A percentile compares a stretch with the other conserved stretches of the same genome.
These are phyloP conservation scores for Solanum arcanum DNA, from an alignment of 257 asterid species.

Conservation along the genomic window DNA sequence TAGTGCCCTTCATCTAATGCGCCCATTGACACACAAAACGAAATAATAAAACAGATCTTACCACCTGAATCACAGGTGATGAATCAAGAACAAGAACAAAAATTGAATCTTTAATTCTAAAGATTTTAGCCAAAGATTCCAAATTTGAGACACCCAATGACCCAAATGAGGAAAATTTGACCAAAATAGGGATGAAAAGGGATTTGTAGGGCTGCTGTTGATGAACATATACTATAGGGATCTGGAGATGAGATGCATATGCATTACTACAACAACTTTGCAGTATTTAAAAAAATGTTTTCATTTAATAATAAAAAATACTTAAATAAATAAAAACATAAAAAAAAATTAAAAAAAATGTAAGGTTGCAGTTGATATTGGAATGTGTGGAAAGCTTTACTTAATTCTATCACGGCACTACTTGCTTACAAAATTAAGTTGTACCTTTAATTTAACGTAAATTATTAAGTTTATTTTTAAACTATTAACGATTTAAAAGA, in stretches of 20 bases:
- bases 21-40: slow-evolving; percentile 46
- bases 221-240: background rate
- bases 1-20: slow-evolving; percentile 76
- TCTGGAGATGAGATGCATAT: slow-evolving; percentile 1
- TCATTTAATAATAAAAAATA: background rate
- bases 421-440: background rate
- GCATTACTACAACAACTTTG: slow-evolving; percentile 11
- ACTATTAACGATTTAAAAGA: too few relatives aligned
- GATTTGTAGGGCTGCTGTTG: slow-evolving; percentile 13
- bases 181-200: background rate
- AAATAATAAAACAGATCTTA: background rate
- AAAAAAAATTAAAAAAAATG: background rate
- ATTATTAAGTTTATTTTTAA: too few relatives aligned
- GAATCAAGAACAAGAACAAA: background rate
- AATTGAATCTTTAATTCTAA: background rate
- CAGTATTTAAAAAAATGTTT: background rate
- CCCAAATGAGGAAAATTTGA: slow-evolving; percentile 8
- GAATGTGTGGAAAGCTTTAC: slow-evolving; percentile 31
- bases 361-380: slow-evolving; percentile 31
- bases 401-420: background rate
- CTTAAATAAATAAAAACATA: background rate
- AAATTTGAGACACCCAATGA: slow-evolving; percentile 19
- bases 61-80: slow-evolving; percentile 2
- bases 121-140: slow-evolving; percentile 23
- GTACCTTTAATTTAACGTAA: background rate